Percentiles rank a stretch among this genome's conserved stretches.
phyloP scores from a whole-genome alignment of 2,329 filamentous ascomycete genomes.

The Decorospora gaudefroyi region DNA sequence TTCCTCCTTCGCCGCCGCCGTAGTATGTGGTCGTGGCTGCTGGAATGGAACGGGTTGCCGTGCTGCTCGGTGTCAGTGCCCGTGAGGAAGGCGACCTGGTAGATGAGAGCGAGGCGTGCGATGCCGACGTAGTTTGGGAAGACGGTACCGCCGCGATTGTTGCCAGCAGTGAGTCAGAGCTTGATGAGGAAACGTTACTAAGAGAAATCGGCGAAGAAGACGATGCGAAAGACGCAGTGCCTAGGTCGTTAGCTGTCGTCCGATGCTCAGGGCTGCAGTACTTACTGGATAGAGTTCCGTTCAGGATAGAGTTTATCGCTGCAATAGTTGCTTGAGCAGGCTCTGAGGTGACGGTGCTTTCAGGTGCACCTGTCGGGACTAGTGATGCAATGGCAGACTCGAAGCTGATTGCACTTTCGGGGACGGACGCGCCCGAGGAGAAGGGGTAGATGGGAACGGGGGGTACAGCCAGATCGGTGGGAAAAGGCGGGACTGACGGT shows the following conservation, averaged over 20 bases:
- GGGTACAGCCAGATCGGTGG: slow-evolving; percentile 35
- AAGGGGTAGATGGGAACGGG: slow-evolving; percentile 44
- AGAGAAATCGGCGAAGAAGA: slow-evolving; percentile 5
- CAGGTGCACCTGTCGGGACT: slow-evolving; percentile 7
- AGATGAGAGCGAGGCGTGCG: slow-evolving; percentile 17
- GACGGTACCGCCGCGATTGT: slow-evolving; percentile 9
- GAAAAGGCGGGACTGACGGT: slow-evolving; percentile 44
- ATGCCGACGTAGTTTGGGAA: slow-evolving; percentile 17
- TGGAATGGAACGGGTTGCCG: slow-evolving; percentile 20
- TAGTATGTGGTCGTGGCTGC: slow-evolving; percentile 13
- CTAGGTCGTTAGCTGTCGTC: slow-evolving; percentile 4
- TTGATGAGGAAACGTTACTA: slow-evolving; percentile 9
- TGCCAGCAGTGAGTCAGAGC: slow-evolving; percentile 1
- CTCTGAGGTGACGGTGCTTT: slow-evolving; percentile 10
- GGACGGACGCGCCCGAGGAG: slow-evolving; percentile 28
- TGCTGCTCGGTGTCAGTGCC: slow-evolving; percentile 12
- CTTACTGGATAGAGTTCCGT: slow-evolving; percentile 24
- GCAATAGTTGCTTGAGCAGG: slow-evolving; percentile 6
- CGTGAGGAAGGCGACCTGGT: slow-evolving; percentile 13
- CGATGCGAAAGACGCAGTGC: background rate
- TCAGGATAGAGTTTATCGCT: slow-evolving; percentile 11
- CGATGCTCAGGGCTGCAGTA: background rate
- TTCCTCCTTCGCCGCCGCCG: slow-evolving; percentile 19
- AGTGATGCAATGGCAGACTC: slow-evolving; percentile 13
- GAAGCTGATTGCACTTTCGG: slow-evolving; percentile 9